These are phyloP conservation scores for Hamigera avellanea DNA, from an alignment of 495 filamentous ascomycete genomes.

Conservation along the genomic window DNA sequence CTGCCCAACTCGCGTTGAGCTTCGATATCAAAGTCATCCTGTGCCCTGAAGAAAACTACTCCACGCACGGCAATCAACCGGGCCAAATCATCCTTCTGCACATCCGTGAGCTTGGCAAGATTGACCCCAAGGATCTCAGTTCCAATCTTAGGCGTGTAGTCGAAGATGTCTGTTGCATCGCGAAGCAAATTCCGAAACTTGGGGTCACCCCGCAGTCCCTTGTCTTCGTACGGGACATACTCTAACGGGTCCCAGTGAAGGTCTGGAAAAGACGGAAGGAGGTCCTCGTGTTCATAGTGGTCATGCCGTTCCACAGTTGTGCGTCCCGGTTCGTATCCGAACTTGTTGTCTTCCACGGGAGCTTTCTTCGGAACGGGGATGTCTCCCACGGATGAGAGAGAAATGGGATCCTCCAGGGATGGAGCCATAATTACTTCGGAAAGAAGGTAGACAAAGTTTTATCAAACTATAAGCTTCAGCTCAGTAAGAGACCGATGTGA, in stretches of 20 bases:
- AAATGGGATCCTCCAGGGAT: slow-evolving; percentile 19
- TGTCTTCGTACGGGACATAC: slow-evolving; percentile 41
- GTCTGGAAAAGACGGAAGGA: slow-evolving; percentile 45
- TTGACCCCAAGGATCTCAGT: slow-evolving; percentile 63
- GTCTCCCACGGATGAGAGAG: slow-evolving; percentile 4
- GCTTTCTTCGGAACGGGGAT: slow-evolving; percentile 9
- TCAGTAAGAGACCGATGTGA: too few species aligned
- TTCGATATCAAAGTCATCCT: slow-evolving; percentile 55
- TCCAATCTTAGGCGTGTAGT: slow-evolving; percentile 58
- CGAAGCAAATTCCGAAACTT: slow-evolving; percentile 40
- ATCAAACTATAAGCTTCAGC: too few species aligned
- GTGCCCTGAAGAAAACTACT: slow-evolving; percentile 62
- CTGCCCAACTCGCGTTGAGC: slow-evolving; percentile 47
- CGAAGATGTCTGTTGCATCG: slow-evolving; percentile 42
- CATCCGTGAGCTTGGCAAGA: slow-evolving; percentile 52
- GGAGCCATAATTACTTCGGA: slow-evolving; percentile 21
- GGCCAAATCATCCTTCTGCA: slow-evolving; percentile 65
- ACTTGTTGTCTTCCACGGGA: slow-evolving; percentile 17
- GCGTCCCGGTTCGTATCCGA: slow-evolving; percentile 37
- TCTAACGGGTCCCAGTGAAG: slow-evolving; percentile 41
- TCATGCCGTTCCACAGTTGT: slow-evolving; percentile 32
- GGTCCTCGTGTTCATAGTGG: slow-evolving; percentile 42
- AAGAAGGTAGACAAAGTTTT: not conserved
- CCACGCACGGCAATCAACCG: slow-evolving; percentile 58
- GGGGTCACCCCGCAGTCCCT: slow-evolving; percentile 43